Evolutionary conservation across 345 rosid species (phyloP), one percentile per base, ranked within the genome.

Genomic region (Litchi chinensis): DNA sequence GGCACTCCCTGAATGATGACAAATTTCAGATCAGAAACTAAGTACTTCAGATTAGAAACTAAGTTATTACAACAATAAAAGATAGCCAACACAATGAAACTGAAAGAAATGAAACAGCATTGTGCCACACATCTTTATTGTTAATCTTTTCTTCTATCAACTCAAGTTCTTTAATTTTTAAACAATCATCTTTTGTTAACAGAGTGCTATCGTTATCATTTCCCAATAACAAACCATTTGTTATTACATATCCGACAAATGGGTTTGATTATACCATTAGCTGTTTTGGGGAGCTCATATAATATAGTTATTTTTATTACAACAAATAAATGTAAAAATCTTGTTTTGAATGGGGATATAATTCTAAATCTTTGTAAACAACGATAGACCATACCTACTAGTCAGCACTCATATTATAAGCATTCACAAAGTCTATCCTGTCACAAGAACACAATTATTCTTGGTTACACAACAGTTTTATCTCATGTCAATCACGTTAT

Each of bases 1-100:
- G 90, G 84, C 26, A 89, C 89, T 68, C 96, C 94, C 96, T 91
- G 86, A 82, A 83, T 79, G 60, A 59, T 8, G 16, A 70, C 68
- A 39, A 48, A 5, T 59, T 67, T 65, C 21, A 68, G n/a, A 18
- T 75, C 48, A 77, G 50, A 71, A 43, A 21, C 67, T 68, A 32
- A 73, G 37, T 13, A 26, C 28, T 67, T 65, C 21, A 68, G n/a
- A 18, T 75, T 56, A 77, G 50, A 71, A 43, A 21, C 67, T 65
- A 32, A 70, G 37, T 13, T 68, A 77, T n/a, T 28, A 57, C 28
- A 43, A 50, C 37, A 73, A 26, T 46, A 46, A 60, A 57, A 48
- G 63, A 70, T 28, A 69, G 65, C 21, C 64, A 72, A 40, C 8
- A 15, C 24, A 48, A 32, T 10, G 3, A 57, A 63, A 56, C 2